Base-by-base conservation (phyloP, 2,329 filamentous ascomycete species). In the Alternaria postmessia region DNA sequence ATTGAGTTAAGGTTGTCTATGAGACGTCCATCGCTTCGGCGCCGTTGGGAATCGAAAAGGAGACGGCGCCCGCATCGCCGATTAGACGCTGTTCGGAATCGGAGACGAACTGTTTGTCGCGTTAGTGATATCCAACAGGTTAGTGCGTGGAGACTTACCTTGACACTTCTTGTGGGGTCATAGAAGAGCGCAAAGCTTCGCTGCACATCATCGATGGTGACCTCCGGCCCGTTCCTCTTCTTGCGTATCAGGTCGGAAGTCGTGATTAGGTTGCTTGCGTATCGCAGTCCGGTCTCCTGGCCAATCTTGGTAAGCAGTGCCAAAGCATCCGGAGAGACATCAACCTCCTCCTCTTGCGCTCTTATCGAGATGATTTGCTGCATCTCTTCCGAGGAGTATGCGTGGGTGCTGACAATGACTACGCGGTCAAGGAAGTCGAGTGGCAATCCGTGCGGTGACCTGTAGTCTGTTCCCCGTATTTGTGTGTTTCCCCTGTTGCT, bases 201-300 rank as follows among this genome's bases (percentile, higher is more conserved):
- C 83, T 97, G 91, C 12, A 99, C 94, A 75, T 99, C 95, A 57
- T 92, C 88, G 59, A 97, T 86, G 58, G 86, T 88, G 48, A 99
- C 92, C 73, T 94, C 90, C 79, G 92, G 92, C 16, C 91, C 90
- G 74, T 89, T 91, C 67, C 94, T 88, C 86, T 97, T 98, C 72
- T 91, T 89, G 63, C 88, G 89, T 51, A 98, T 86, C 44, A 99
- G 86, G 78, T 96, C 91, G 5, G 93, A 95, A 2, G 95, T 97
- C 22, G 92, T 96, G 80, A 99, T 97, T 57, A 99, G 89, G 78
- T 99, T 97, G 82, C 93, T 96, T n/a, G 94, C 94, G 77, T 99
- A 99, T 69, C 95, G 87, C 51, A 99, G 85, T 24, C 94, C 94
- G 1, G 93, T 90, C 79, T 99, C 95, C 73, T 94, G 87, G 30